A percentile compares a stretch with the other conserved stretches of the same genome.
Conservation (phyloP, 306 rosid genomes). For the Cajanus cajan region DNA sequence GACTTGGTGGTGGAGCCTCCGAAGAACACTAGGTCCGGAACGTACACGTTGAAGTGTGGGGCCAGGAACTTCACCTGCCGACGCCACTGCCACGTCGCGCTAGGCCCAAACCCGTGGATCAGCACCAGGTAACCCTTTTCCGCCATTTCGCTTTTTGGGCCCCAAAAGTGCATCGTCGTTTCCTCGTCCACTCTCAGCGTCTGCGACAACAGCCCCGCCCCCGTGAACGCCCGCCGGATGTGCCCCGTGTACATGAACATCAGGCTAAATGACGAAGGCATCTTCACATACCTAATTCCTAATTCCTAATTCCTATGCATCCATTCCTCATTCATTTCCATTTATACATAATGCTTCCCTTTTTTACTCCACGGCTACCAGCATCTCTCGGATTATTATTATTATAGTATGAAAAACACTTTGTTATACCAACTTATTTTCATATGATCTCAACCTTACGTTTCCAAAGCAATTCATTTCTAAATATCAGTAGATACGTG, state of each 20-base stretch:
- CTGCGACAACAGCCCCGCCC: constrained; percentile 63
- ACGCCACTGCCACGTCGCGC: constrained; percentile 84
- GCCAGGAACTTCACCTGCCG: constrained; percentile 66
- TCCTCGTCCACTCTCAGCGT: constrained; percentile 45
- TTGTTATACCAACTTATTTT: no score
- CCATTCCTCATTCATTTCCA: no score
- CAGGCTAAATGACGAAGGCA: constrained; percentile 69
- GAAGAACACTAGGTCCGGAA: constrained; percentile 82
- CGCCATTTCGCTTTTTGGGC: constrained; percentile 35
- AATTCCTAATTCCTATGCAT: no score
- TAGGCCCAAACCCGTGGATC: constrained; percentile 84
- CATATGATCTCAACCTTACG: no score
- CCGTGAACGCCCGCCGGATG: constrained; percentile 66
- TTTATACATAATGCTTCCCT: no score
- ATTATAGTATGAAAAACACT: no score
- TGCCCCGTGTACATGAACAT: constrained; percentile 46
- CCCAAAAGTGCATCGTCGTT: constrained; percentile 73
- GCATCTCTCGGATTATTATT: no score
- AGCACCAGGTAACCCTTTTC: constrained; percentile 48
- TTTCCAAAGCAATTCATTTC: no score
- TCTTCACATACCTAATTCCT: neutral
- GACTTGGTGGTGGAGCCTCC: constrained; percentile 67
- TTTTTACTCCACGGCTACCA: no score
- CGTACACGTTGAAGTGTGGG: constrained; percentile 62
- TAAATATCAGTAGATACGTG: no score